Conservation (phyloP, 2,329 filamentous ascomycete species). For the Bipolaris victoriae region DNA sequence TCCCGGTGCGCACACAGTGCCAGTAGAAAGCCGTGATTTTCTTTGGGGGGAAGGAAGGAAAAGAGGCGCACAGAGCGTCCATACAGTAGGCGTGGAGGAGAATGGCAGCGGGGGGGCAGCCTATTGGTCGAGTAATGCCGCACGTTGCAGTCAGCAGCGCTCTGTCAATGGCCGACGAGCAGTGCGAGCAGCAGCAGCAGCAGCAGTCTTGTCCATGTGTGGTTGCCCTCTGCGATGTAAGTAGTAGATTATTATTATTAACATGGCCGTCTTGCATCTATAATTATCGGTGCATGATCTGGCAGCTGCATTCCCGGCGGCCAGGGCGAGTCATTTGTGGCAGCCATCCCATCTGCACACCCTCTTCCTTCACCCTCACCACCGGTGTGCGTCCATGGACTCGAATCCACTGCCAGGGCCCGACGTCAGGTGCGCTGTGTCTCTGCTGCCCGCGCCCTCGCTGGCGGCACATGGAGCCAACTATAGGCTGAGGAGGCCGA, state of each 20-base stretch:
- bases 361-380: neutral
- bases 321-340: constrained; percentile 12
- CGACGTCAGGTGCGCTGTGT: constrained; percentile 8
- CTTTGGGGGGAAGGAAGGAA: too few relatives aligned
- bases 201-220: neutral
- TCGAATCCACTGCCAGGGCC: neutral
- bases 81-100: too few relatives aligned
- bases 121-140: constrained; percentile 18
- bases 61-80: too few relatives aligned
- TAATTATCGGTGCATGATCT: neutral
- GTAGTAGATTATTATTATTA: too few relatives aligned
- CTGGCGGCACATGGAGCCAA: constrained; percentile 11
- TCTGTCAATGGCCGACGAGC: neutral
- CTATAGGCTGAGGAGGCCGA: constrained; percentile 9
- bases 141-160: neutral
- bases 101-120: neutral
- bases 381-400: neutral
- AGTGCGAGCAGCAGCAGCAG: neutral
- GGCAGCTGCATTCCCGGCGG: neutral
- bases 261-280: neutral
- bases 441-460: neutral
- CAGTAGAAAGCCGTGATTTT: too few relatives aligned
- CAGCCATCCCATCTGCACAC: neutral
- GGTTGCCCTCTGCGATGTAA: too few relatives aligned
- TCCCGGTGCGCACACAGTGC: too few relatives aligned